Base-by-base conservation (phyloP, 2,329 filamentous ascomycete species). In the Raffaelea ambrosiae region DNA sequence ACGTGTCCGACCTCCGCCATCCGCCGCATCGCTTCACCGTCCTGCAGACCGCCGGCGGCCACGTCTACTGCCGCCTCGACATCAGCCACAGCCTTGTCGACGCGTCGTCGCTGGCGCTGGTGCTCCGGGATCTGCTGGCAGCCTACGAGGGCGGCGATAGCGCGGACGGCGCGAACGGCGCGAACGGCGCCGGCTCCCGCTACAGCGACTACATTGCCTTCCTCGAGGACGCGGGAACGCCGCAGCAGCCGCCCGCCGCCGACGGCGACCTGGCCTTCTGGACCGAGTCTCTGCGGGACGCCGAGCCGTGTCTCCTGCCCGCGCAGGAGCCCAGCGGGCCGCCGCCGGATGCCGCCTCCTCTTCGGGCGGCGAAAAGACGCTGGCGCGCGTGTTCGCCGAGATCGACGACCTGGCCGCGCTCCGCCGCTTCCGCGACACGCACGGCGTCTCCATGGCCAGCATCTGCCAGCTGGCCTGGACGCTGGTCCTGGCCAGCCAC, bases 401-500 rank as follows among this genome's bases (percentile, higher is more conserved):
- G 9, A 16, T 33, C 31, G 31, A 9, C 16, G 31, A 33, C 31
- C 31, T 33, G 9, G 31, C 9, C 31, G 31, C 31, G 31, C 31
- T 33, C 9, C 31, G 16, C 9, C 31, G 31, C 31, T 33, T 33
- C 31, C 31, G 31, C 31, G 31, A 33, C 31, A 16, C 31, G 9
- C 16, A 33, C 31, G 31, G 31, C 31, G 31, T 33, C 31, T 33
- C 31, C 31, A 33, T 33, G 31, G 31, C 31, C 31, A 33, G 9
- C 31, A 16, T 33, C 31, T 33, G 31, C 31, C 31, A 33, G 31
- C 31, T 33, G 21, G 78, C 76, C 0, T 82, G 77, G 77, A 75
- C 75, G 0, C 59, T 80, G 2, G 66, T 79, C 1, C 70, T 74
- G 0, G 72, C 74, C 0, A 64, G 70, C 33, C 79, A 81, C 57